A percentile compares a stretch with the other conserved stretches of the same genome.
Evolutionary conservation across 148 eudicot genomes (phyloP).

Genomic region (Heliosperma pusillum): DNA sequence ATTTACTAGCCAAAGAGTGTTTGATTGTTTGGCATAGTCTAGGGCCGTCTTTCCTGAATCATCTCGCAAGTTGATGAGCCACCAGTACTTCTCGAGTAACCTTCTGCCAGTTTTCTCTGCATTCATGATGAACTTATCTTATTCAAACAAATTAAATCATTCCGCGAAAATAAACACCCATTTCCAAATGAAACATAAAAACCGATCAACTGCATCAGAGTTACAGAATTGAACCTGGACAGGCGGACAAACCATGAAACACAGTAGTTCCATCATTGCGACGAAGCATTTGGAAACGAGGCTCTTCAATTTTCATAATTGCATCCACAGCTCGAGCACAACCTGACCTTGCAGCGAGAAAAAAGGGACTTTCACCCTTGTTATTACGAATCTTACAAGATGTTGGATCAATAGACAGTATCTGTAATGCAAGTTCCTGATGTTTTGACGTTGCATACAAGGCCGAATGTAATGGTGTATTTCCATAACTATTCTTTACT

Average conservation of each 20-base stretch:
- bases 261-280: slow-evolving; percentile 2
- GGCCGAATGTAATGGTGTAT: not conserved
- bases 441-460: not conserved
- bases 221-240: not conserved
- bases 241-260: not conserved
- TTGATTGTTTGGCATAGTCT: not conserved
- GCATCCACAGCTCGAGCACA: not conserved
- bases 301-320: not conserved
- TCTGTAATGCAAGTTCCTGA: not conserved
- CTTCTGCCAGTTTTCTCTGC: slow-evolving; percentile 2
- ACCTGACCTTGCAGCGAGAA: not conserved
- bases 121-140: not conserved
- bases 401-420: not conserved
- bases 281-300: not conserved
- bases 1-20: slow-evolving; percentile 3
- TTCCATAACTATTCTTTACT: not conserved
- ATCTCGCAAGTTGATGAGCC: not conserved
- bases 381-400: not conserved
- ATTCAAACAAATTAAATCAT: not conserved
- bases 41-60: not conserved
- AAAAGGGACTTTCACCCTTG: slow-evolving; percentile 8
- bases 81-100: slow-evolving; percentile 11
- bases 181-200: too few relatives aligned
- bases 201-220: too few relatives aligned
- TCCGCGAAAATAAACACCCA: too few relatives aligned